A percentile compares a stretch with the other conserved stretches of the same genome.
These are phyloP conservation scores for Paramecium sexaurelia DNA, from an alignment of 73 alveolate species.

Conservation along the genomic window DNA sequence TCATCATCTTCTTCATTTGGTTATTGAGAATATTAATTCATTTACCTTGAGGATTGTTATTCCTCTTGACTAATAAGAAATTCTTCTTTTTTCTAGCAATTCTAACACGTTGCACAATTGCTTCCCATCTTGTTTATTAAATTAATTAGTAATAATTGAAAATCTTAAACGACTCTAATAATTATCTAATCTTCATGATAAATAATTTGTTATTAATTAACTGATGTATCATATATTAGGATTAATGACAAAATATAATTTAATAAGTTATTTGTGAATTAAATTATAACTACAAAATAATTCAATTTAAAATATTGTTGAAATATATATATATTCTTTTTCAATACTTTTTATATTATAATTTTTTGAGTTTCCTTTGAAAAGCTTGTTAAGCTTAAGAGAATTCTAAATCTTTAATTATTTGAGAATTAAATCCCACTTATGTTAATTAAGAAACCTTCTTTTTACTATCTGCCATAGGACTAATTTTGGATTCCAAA, in stretches of 20 bases:
- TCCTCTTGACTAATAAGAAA: not conserved
- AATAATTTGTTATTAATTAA: not conserved
- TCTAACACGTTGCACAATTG: constrained; percentile 46
- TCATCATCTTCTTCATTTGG: constrained; percentile 50
- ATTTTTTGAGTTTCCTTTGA: constrained; percentile 13
- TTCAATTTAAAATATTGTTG: not conserved
- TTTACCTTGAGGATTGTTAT: not conserved
- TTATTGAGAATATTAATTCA: constrained; percentile 35
- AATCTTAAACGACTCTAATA: not conserved
- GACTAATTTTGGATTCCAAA: constrained; percentile 42
- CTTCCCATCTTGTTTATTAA: constrained; percentile 3
- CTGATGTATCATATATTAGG: not conserved
- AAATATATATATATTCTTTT: not conserved
- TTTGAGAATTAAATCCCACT: not conserved
- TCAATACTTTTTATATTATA: constrained; percentile 23
- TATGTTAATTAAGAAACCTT: not conserved
- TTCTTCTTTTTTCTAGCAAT: constrained; percentile 41
- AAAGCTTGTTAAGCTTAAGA: not conserved
- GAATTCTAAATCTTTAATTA: not conserved
- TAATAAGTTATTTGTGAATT: not conserved
- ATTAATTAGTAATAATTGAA: not conserved
- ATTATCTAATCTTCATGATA: not conserved
- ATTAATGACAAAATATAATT: not conserved
- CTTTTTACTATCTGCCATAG: not conserved
- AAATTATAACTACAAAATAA: not conserved